phyloP scores from a whole-genome alignment of 2,329 filamentous ascomycete genomes.

The Zasmidium angulare region DNA sequence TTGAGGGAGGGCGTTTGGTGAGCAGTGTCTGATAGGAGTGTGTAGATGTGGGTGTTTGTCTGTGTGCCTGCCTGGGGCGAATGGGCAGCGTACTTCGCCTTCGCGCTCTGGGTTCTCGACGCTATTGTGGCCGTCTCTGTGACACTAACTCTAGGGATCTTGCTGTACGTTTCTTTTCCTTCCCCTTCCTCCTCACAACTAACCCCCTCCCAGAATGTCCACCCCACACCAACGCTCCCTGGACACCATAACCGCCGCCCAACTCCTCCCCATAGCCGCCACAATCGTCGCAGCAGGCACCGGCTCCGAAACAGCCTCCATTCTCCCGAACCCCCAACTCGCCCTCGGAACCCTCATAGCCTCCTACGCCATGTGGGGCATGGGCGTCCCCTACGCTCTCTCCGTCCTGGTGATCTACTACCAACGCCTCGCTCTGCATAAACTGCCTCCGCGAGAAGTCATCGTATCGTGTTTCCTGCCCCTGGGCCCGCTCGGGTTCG shows the following conservation, averaged over 20 bases:
- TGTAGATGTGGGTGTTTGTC: conserved; percentile 25
- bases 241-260: conserved; percentile 61
- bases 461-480: conserved; percentile 69
- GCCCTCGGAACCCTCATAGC: conserved; percentile 63
- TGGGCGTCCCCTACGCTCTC: conserved; percentile 61
- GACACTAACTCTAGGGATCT: conserved; percentile 36
- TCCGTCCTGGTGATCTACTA: conserved; percentile 68
- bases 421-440: conserved; percentile 65
- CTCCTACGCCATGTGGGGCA: conserved; percentile 69
- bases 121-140: conserved; percentile 44
- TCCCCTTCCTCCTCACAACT: not conserved
- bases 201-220: conserved; percentile 11
- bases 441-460: conserved; percentile 64
- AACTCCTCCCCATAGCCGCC: conserved; percentile 65
- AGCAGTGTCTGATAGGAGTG: not conserved
- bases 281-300: conserved; percentile 64
- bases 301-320: conserved; percentile 61
- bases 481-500: conserved; percentile 65
- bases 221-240: conserved; percentile 38
- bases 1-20: not conserved
- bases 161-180: conserved; percentile 32
- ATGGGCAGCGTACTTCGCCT: conserved; percentile 51
- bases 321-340: conserved; percentile 54
- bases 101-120: conserved; percentile 52
- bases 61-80: conserved; percentile 32